Conservation (phyloP, 495 filamentous ascomycete genomes). For the Penicillium malachiteum region DNA sequence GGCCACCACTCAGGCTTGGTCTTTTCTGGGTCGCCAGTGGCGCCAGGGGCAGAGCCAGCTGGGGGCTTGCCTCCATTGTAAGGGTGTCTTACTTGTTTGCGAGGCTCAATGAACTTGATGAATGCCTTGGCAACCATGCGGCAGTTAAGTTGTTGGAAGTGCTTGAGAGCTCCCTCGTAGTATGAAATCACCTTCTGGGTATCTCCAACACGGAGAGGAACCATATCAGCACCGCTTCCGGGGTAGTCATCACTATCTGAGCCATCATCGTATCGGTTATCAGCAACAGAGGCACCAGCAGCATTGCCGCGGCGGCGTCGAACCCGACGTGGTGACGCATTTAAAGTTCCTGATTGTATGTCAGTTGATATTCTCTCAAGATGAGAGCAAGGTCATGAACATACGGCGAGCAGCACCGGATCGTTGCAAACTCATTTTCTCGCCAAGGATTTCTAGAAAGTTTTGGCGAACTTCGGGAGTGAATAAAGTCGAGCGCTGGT, state of each 20-base stretch:
- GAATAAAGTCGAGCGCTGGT: conserved; percentile 37
- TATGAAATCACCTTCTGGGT: conserved; percentile 35
- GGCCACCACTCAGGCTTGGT: conserved; percentile 86
- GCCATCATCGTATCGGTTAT: conserved; percentile 25
- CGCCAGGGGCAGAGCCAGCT: conserved; percentile 35
- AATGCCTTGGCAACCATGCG: conserved; percentile 71
- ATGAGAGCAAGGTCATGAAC: conserved; percentile 5
- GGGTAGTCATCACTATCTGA: conserved; percentile 28
- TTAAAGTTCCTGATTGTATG: conserved; percentile 12
- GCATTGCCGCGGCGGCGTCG: conserved; percentile 35
- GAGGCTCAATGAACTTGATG: conserved; percentile 78
- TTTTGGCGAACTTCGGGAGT: conserved; percentile 37
- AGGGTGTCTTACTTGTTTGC: conserved; percentile 64
- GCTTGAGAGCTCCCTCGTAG: conserved; percentile 54
- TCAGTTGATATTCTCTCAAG: background rate
- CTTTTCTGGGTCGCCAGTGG: conserved; percentile 48
- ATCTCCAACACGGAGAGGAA: conserved; percentile 41
- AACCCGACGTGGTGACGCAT: conserved; percentile 29
- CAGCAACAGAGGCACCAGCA: conserved; percentile 14
- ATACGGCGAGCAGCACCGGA: conserved; percentile 29
- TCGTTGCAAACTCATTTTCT: conserved; percentile 29
- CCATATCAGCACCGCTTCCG: conserved; percentile 30
- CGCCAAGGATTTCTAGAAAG: conserved; percentile 39
- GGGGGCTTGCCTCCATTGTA: conserved; percentile 63
- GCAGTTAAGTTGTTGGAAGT: conserved; percentile 71